phyloP scores from a whole-genome alignment of 371 early-diverging fungal species.

The Circinella umbellata region DNA sequence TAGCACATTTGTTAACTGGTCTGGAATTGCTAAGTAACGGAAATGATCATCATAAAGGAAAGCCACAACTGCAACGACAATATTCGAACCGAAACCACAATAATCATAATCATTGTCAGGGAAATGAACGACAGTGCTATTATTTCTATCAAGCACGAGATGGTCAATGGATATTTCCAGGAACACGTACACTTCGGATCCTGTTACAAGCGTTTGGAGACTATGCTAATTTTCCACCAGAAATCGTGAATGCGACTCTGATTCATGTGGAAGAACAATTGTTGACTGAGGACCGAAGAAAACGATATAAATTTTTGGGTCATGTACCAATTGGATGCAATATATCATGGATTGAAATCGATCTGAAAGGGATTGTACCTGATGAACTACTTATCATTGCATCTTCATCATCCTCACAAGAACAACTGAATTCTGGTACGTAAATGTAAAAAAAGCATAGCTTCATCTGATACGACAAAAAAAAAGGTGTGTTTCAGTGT shows the following conservation, averaged over 20 bases:
- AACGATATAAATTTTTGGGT: slow-evolving; percentile 72
- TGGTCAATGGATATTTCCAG: slow-evolving; percentile 84
- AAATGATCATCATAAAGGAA: neutral
- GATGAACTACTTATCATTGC: slow-evolving; percentile 48
- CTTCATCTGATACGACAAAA: too few relatives aligned
- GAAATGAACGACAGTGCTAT: slow-evolving; percentile 13
- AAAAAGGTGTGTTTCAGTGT: too few relatives aligned
- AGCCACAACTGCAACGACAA: neutral
- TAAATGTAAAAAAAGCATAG: too few relatives aligned
- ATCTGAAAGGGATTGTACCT: slow-evolving; percentile 62
- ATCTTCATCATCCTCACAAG: neutral
- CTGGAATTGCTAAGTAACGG: slow-evolving; percentile 3
- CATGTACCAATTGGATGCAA: slow-evolving; percentile 86
- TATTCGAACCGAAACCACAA: neutral
- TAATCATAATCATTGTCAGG: slow-evolving; percentile 4
- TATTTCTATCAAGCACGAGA: slow-evolving; percentile 80
- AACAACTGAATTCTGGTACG: neutral
- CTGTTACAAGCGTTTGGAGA: slow-evolving; percentile 66
- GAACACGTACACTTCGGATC: slow-evolving; percentile 80
- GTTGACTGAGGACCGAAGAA: slow-evolving; percentile 72
- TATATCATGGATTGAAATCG: slow-evolving; percentile 77
- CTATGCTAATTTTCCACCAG: slow-evolving; percentile 58
- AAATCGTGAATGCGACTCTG: neutral
- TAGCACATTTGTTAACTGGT: slow-evolving; percentile 23
- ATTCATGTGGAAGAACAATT: slow-evolving; percentile 49